Percentiles rank a stretch among this genome's conserved stretches.
Conservation (phyloP, 768 basidiomycete genomes). For the Mycena rebaudengoi region DNA sequence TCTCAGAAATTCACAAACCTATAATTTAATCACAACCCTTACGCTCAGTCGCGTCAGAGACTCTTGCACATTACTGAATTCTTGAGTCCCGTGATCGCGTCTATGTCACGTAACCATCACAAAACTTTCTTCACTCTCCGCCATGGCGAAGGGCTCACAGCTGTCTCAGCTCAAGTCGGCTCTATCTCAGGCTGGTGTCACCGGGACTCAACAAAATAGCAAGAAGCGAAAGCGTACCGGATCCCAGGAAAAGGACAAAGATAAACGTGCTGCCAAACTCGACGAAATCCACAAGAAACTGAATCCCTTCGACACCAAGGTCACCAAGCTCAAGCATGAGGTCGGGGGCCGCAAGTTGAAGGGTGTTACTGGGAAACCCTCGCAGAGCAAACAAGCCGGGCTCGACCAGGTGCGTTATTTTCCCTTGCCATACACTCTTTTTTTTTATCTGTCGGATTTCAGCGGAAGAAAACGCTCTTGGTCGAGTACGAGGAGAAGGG, state of each 20-base stretch:
- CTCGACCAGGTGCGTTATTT: constrained; percentile 76
- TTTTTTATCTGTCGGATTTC: constrained; percentile 18
- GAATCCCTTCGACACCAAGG: constrained; percentile 95
- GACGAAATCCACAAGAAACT: constrained; percentile 85
- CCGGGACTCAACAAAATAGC: constrained; percentile 59
- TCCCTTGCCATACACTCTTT: not conserved
- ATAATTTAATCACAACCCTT: too few species aligned
- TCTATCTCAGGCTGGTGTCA: constrained; percentile 81
- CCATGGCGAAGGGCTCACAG: constrained; percentile 88
- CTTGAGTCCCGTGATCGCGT: too few species aligned
- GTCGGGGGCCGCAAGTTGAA: constrained; percentile 90
- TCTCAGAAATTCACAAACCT: too few species aligned
- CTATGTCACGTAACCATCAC: too few species aligned
- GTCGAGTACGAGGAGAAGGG: constrained; percentile 87
- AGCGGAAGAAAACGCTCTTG: constrained; percentile 89
- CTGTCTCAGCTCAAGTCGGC: constrained; percentile 90
- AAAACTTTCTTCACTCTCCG: constrained; percentile 27
- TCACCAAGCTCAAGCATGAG: constrained; percentile 92
- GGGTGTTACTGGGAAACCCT: constrained; percentile 84
- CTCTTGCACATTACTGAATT: too few species aligned
- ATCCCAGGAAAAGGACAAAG: constrained; percentile 78
- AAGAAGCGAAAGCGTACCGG: constrained; percentile 76
- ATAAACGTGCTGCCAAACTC: constrained; percentile 81
- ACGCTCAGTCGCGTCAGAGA: too few species aligned
- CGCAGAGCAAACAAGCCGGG: constrained; percentile 89